These are phyloP conservation scores for Cajanus cajan DNA, from an alignment of 306 rosid species.

Conservation along the genomic window DNA sequence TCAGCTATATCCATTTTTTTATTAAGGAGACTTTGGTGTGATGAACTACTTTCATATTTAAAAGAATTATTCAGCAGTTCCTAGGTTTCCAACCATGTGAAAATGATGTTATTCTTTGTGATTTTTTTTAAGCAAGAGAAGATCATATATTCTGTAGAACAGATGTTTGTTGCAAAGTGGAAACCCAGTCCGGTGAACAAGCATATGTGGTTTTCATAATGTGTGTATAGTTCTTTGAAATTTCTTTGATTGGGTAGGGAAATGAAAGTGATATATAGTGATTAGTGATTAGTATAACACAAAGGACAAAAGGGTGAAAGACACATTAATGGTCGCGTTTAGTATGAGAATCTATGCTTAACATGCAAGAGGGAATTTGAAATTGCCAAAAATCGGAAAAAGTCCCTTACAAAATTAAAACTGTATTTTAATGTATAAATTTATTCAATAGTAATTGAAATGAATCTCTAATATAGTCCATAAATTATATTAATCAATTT, in stretches of 20 bases:
- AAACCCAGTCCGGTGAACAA: constrained; percentile 11
- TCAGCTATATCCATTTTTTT: constrained; percentile 8
- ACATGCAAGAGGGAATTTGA: neutral
- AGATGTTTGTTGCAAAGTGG: constrained; percentile 26
- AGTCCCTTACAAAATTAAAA: neutral
- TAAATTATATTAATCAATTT: too few relatives aligned
- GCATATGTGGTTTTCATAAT: constrained; percentile 20
- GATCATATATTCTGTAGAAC: constrained; percentile 11
- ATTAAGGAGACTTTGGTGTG: constrained; percentile 1
- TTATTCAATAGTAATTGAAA: neutral
- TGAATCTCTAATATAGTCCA: neutral
- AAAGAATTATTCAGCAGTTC: constrained; percentile 15
- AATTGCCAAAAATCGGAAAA: neutral
- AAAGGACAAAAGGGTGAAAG: constrained; percentile 22
- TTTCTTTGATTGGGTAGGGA: constrained; percentile 5
- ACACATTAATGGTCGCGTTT: neutral
- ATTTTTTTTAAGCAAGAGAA: neutral
- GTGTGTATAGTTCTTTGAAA: neutral
- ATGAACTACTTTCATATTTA: constrained; percentile 9
- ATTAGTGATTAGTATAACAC: constrained; percentile 22
- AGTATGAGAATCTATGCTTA: constrained; percentile 13
- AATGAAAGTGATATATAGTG: constrained; percentile 15
- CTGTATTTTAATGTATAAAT: neutral
- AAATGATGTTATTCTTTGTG: constrained; percentile 18
- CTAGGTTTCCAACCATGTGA: constrained; percentile 28